Base-by-base conservation (phyloP, 495 filamentous ascomycete species). In the Ascodesmis nigricans region DNA sequence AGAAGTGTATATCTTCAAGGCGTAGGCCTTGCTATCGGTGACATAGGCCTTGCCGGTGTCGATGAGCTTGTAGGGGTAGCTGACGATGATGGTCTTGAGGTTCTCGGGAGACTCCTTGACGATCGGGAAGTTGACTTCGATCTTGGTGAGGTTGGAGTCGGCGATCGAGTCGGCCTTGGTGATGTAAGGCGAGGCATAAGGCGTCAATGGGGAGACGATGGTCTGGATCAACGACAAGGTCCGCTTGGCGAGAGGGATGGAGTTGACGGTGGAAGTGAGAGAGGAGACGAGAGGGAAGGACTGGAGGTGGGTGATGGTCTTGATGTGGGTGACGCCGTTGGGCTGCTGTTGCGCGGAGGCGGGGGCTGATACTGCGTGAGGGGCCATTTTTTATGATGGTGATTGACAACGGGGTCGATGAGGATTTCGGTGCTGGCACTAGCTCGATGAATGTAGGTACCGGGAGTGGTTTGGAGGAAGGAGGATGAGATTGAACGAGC, bases 271-370 rank as follows among this genome's bases (percentile, higher is more conserved):
- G 23, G 60, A 52, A 58, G 92, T 70, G 47, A 68, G 60, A 55
- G 91, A 81, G 46, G 68, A 71, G 52, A 95, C 66, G 33, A 87
- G 58, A 6, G 87, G 87, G 59, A 90, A 92, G 41, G 71, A 73
- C 24, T 66, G 64, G 41, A 95, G 65, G 52, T 95, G 84, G 75
- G 90, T 29, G 33, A 52, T 18, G 3, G 39, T 32, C 26, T 52
- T 52, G 23, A 35, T 46, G 29, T 21, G 31, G 9, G 38, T 42
- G 14, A 19, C 41, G 28, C 35, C 20, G 11, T 29, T 44, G 25
- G 46, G 30, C 34, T 41, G 16, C 11, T 33, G 26, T 13, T 21
- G 16, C n/a, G 17, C n/a, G 10, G 15, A 10, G 17, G 4, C 14
- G 24, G 35, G 9, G 7, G 18, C 8, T 33, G 23, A 16, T 43